phyloP scores from a whole-genome alignment of 1,284 basidiomycete species.

The Rhizopogon parksii region DNA sequence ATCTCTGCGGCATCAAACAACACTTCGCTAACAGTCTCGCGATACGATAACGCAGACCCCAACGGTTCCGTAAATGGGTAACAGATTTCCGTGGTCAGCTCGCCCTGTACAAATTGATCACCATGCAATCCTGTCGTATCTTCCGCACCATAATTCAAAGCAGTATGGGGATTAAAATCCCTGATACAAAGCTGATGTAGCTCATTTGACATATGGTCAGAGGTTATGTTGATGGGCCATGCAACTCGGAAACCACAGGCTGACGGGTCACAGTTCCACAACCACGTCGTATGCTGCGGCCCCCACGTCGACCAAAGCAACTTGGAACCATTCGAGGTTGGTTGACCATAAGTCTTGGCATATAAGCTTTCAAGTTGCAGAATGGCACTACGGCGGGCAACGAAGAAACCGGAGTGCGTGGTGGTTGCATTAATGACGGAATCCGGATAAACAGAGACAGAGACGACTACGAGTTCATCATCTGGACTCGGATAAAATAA shows the following conservation, averaged over 20 bases:
- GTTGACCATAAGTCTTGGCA: neutral
- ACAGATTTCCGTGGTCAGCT: neutral
- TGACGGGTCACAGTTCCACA: constrained; percentile 47
- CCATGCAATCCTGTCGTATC: constrained; percentile 12
- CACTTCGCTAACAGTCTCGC: too few species aligned
- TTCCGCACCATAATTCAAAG: constrained; percentile 20
- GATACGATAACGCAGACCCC: too few species aligned
- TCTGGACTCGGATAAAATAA: constrained; percentile 36
- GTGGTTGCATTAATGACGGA: too few species aligned
- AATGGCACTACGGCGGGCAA: constrained; percentile 36
- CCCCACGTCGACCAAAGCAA: constrained; percentile 39
- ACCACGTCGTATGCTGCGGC: constrained; percentile 44
- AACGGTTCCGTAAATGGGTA: too few species aligned
- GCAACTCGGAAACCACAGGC: constrained; percentile 44
- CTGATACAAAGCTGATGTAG: constrained; percentile 19
- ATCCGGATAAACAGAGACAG: constrained; percentile 29
- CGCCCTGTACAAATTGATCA: constrained; percentile 16
- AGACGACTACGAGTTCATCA: constrained; percentile 41
- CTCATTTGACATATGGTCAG: too few species aligned
- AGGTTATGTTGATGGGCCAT: constrained; percentile 17
- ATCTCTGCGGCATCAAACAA: too few species aligned
- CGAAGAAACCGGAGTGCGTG: constrained; percentile 24
- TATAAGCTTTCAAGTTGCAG: constrained; percentile 25
- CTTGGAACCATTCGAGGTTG: neutral
- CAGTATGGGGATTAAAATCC: constrained; percentile 43